A percentile compares a stretch with the other conserved stretches of the same genome.
phyloP scores from a whole-genome alignment of 1,284 basidiomycete genomes.

The Boletus mariae region DNA sequence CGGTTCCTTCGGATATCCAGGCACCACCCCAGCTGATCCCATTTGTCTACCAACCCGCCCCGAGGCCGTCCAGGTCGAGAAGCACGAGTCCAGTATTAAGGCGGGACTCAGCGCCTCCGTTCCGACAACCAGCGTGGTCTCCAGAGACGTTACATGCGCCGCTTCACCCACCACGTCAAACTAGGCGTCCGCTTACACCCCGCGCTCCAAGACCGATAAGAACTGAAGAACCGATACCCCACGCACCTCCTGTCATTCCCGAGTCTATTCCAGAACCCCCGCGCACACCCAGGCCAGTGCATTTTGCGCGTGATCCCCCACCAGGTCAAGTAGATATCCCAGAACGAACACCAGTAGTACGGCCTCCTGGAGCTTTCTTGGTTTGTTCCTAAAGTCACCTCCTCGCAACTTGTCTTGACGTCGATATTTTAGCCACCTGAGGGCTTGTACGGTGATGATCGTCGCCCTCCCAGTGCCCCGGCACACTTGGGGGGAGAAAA shows the following conservation, averaged over 20 bases:
- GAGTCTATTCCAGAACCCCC: neutral
- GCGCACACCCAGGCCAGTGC: conserved; percentile 12
- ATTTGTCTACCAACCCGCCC: conserved; percentile 51
- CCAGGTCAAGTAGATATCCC: conserved; percentile 10
- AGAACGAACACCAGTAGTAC: conserved; percentile 26
- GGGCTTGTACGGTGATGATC: conserved; percentile 14
- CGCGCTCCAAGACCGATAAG: neutral
- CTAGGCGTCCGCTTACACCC: conserved; percentile 10
- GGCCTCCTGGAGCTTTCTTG: conserved; percentile 19
- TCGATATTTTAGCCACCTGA: conserved; percentile 16
- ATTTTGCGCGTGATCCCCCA: conserved; percentile 9
- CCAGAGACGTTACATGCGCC: conserved; percentile 21
- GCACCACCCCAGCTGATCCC: conserved; percentile 52
- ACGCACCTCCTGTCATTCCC: conserved; percentile 15
- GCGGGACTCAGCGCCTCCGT: conserved; percentile 22
- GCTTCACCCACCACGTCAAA: conserved; percentile 5
- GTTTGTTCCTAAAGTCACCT: conserved; percentile 10
- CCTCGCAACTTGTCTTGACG: conserved; percentile 1
- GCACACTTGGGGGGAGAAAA: conserved; percentile 14
- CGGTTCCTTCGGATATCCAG: conserved; percentile 41
- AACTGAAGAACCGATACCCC: neutral
- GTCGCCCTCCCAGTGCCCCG: conserved; percentile 28
- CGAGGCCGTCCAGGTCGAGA: conserved; percentile 39
- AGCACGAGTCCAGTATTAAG: conserved; percentile 39
- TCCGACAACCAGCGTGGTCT: conserved; percentile 16